These are phyloP conservation scores for Eucalyptus curtisii DNA, from an alignment of 345 rosid genomes.

Conservation along the genomic window DNA sequence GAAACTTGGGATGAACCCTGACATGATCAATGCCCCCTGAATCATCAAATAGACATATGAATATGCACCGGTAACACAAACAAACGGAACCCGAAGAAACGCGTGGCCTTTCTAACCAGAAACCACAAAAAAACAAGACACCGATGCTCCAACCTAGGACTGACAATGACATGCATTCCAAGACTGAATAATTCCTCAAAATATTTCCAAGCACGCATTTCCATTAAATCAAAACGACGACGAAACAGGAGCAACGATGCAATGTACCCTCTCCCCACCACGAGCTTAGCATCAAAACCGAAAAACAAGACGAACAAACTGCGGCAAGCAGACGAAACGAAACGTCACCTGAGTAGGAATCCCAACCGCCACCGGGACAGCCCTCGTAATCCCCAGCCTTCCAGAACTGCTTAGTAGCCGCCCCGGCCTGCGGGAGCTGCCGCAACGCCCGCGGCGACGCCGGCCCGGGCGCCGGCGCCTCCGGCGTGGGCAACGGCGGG, in stretches of 20 bases:
- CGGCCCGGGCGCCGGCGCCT: neutral
- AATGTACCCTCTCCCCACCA: neutral
- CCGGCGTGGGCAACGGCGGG: neutral
- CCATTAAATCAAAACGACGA: neutral
- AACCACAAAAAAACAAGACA: neutral
- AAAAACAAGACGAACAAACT: neutral
- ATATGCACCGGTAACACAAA: neutral
- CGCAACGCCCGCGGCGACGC: neutral
- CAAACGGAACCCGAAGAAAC: neutral
- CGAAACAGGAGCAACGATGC: neutral
- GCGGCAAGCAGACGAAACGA: neutral
- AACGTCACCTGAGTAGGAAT: neutral
- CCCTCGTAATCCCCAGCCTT: constrained; percentile 88
- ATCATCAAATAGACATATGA: neutral
- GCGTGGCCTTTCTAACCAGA: too few relatives aligned
- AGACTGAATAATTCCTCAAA: neutral
- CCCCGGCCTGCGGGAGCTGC: neutral
- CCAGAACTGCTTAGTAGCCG: constrained; percentile 71
- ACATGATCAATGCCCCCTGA: constrained; percentile 83
- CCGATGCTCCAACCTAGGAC: neutral
- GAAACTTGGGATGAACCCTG: constrained; percentile 90
- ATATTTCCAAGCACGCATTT: neutral
- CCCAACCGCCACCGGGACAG: neutral
- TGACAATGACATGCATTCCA: neutral
- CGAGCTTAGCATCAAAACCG: neutral